Base-by-base conservation (phyloP, 2,329 filamentous ascomycete genomes). In the Diaporthe humulicola region DNA sequence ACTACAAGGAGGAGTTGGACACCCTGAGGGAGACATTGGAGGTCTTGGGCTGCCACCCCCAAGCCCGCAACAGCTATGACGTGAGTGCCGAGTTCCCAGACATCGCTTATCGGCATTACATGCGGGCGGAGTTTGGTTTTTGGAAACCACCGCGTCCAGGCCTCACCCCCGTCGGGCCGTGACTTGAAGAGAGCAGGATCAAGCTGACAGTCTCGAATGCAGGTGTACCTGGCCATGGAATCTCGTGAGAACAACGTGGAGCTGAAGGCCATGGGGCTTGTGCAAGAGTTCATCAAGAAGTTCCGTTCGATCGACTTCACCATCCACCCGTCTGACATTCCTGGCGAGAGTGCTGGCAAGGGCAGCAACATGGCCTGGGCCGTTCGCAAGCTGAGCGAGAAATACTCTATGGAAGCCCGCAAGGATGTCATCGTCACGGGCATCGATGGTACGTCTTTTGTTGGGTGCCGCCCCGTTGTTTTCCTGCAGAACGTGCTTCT, bases 151-250 rank as follows among this genome's bases (percentile, higher is more conserved):
- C 10, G 8, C n/a, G 2, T 45, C 12, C 22, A 15, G 19, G 67
- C 9, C 28, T 61, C 61, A 42, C 40, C 2, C 4, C n/a, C 36
- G 4, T 25, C 10, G 78, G 78, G 73, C 76, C 74, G 33, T 30
- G 54, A 45, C 33, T 77, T 78, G 69, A 80, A 76, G 25, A 42
- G 33, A 36, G 25, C 25, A 70, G 69, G 70, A 60, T 14, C 77
- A 78, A 48, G 77, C 78, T 76, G 64, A 38, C 42, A 17, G 17
- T 15, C 9, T 22, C 28, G 12, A 48, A 42, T 50, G 6, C 76
- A 94, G 93, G 85, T 95, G 71, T 94, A 92, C 79, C 87, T 95
- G 40, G 93, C 90, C 30, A 94, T 94, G 93, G 93, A 94, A 80
- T 85, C 92, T 78, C 90, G 93, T 74, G 93, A 95, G 81, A 84